Conservation (phyloP, 345 rosid species). For the Carallia brachiata region DNA sequence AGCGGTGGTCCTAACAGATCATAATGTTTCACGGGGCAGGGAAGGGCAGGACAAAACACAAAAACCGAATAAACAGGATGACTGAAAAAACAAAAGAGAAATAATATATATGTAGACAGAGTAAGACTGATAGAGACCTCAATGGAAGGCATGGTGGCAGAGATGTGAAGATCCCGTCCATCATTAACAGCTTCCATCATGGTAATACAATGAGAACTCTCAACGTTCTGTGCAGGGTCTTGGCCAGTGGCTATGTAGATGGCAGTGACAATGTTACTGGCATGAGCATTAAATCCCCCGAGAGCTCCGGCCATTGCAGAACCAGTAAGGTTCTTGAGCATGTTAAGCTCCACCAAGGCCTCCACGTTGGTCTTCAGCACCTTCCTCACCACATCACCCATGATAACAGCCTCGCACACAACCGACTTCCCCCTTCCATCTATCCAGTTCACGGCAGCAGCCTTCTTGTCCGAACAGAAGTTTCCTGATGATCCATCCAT, state of each 20-base stretch:
- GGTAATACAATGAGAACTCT: slow-evolving; percentile 48
- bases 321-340: slow-evolving; percentile 48
- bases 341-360: slow-evolving; percentile 42
- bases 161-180: slow-evolving; percentile 43
- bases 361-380: slow-evolving; percentile 39
- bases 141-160: slow-evolving; percentile 45
- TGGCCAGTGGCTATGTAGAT: slow-evolving; percentile 45
- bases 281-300: slow-evolving; percentile 52
- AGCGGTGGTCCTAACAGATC: too few relatives aligned
- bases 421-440: slow-evolving; percentile 50
- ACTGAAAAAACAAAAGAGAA: too few relatives aligned
- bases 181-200: slow-evolving; percentile 48
- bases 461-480: slow-evolving; percentile 48
- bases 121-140: slow-evolving; percentile 24
- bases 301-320: slow-evolving; percentile 51
- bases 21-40: too few relatives aligned
- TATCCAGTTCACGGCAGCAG: slow-evolving; percentile 50
- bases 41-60: too few relatives aligned
- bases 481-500: slow-evolving; percentile 26
- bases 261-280: slow-evolving; percentile 40
- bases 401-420: slow-evolving; percentile 42
- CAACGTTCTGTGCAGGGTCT: slow-evolving; percentile 48
- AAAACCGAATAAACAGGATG: too few relatives aligned
- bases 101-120: background rate
- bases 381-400: slow-evolving; percentile 36